Base-by-base conservation (phyloP, 768 basidiomycete genomes). In the Tulasnella sp. region DNA sequence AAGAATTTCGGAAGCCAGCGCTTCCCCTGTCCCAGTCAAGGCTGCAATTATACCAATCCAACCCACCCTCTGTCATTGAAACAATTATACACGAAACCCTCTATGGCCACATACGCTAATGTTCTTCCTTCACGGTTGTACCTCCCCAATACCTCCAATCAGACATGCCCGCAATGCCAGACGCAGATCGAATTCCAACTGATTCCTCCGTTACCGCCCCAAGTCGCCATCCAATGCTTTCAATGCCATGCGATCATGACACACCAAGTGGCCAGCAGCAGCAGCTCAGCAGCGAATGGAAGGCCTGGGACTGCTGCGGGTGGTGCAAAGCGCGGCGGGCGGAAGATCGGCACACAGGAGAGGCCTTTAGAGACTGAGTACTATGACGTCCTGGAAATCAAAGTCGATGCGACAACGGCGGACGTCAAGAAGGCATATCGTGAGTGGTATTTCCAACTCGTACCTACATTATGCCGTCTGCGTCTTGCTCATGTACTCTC, bases 381-480 rank as follows among this genome's bases (percentile, higher is more conserved):
- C 71, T 94, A 93, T 66, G 90, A 94, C 67, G 76, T 87, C 21
- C 75, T 93, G 4, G 87, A 86, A 5, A 78, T 93, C 1, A 70
- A 84, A 0, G 76, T 86, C 17, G 78, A 81, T 62, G 90, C 90
- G 5, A 82, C 83, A 15, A 77, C 78, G 3, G 89, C 91, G 17
- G 91, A 93, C 50, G 78, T 94, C 68, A 93, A 93, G 77, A 92
- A 87, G 68, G 86, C 92, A 1, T 93, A 94, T 72, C 81, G 92
- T 84, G 66, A 62, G 80, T 74, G 59, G 5, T 57, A 2, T 4
- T 11, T 21, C 46, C 7, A 48, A 48, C 7, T n/a, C n/a, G n/a
- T n/a, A n/a, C n/a, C n/a, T n/a, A n/a, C 12, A 3, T 27, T 27
- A 31, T 34, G 22, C 19, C 27, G 12, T 2, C 15, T 10, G 19